Evolutionary conservation across 192 early-diverging fungal genomes (phyloP).

Genomic region (Dissophora ornata): DNA sequence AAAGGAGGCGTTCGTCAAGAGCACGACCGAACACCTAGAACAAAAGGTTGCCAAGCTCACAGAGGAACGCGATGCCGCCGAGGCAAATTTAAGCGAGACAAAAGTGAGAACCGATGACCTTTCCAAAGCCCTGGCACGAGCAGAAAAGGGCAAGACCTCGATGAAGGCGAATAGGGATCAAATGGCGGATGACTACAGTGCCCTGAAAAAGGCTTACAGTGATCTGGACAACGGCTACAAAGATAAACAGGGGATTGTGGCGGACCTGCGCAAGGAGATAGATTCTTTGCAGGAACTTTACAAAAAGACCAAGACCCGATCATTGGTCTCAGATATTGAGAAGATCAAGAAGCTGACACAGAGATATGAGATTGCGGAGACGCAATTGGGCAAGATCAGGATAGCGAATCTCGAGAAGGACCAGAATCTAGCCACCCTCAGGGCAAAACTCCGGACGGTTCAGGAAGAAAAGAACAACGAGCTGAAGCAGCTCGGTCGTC

Average conservation of each 20-base stretch:
- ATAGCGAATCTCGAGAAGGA: conserved; percentile 6
- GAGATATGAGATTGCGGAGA: too few relatives aligned
- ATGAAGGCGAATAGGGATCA: not conserved
- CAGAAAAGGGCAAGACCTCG: conserved; percentile 21
- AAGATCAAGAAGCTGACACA: too few relatives aligned
- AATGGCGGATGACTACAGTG: not conserved
- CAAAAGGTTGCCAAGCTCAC: not conserved
- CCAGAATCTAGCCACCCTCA: not conserved
- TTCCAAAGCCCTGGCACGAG: conserved; percentile 1
- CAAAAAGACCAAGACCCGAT: too few relatives aligned
- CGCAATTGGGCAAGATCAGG: not conserved
- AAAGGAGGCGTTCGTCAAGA: not conserved
- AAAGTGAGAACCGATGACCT: conserved; percentile 2
- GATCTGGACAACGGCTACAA: too few relatives aligned
- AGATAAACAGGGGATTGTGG: too few relatives aligned
- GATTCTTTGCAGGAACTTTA: too few relatives aligned
- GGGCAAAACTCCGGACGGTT: not conserved
- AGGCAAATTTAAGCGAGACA: conserved; percentile 11
- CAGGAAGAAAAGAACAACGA: conserved; percentile 30
- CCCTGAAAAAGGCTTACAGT: too few relatives aligned
- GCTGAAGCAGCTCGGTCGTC: not conserved
- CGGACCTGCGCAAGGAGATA: too few relatives aligned
- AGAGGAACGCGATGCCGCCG: not conserved
- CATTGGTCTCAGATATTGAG: too few relatives aligned
- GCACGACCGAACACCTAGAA: not conserved